These are phyloP conservation scores for Cutaneotrichosporon dermatis DNA, from an alignment of 1,284 basidiomycete genomes.

Conservation along the genomic window DNA sequence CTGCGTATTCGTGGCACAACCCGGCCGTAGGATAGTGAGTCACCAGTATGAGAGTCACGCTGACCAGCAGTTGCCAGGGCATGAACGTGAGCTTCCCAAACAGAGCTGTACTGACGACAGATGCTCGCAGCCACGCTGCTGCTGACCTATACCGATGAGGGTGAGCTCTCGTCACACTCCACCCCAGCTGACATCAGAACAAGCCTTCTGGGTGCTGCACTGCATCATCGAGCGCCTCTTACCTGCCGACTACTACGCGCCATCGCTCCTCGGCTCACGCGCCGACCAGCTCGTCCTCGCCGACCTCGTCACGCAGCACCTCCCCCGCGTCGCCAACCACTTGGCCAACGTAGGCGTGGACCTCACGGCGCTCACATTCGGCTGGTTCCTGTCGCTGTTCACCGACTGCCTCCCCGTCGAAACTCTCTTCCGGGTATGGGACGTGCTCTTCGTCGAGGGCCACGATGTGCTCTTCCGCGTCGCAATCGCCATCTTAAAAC, in stretches of 20 bases:
- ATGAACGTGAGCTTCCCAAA: slow-evolving; percentile 60
- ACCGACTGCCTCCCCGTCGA: slow-evolving; percentile 94
- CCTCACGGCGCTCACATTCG: slow-evolving; percentile 90
- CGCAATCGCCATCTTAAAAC: slow-evolving; percentile 77
- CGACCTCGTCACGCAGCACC: slow-evolving; percentile 73
- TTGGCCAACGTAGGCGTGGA: slow-evolving; percentile 78
- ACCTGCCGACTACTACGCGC: slow-evolving; percentile 77
- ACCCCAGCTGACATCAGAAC: slow-evolving; percentile 58
- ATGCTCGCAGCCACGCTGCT: slow-evolving; percentile 83
- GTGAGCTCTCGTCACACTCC: slow-evolving; percentile 11
- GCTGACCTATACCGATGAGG: slow-evolving; percentile 67
- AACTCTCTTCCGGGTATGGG: slow-evolving; percentile 89
- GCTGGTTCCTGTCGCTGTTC: slow-evolving; percentile 95
- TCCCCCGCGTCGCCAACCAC: slow-evolving; percentile 72
- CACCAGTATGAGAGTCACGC: too few relatives aligned
- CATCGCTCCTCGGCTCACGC: slow-evolving; percentile 76
- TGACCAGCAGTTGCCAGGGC: slow-evolving; percentile 60
- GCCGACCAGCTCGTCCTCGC: slow-evolving; percentile 88
- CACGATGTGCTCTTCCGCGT: slow-evolving; percentile 87
- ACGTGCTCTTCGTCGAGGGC: slow-evolving; percentile 92
- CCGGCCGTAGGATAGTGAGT: slow-evolving; percentile 67
- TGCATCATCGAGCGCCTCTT: slow-evolving; percentile 83
- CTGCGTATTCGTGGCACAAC: slow-evolving; percentile 85
- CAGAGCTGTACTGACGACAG: too few relatives aligned
- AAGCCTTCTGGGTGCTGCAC: slow-evolving; percentile 92